Evolutionary conservation across 495 filamentous ascomycete species (phyloP).

Genomic region (Neurospora sp.): DNA sequence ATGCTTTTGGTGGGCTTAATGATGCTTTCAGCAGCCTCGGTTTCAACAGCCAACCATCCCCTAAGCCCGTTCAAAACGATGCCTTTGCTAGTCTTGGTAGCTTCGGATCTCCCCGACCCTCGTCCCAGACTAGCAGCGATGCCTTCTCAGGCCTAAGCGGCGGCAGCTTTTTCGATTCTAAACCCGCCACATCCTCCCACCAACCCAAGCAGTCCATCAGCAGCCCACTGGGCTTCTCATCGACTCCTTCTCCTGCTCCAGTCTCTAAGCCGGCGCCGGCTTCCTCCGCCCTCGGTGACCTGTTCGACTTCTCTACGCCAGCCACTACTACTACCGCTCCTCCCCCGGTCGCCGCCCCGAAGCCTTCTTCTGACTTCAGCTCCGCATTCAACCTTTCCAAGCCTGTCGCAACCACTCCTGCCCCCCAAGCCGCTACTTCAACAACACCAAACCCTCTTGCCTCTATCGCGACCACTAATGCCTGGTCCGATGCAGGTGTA

Average conservation of each 20-base stretch:
- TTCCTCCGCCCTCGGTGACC: conserved; percentile 51
- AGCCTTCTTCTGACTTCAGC: conserved; percentile 28
- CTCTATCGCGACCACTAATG: conserved; percentile 31
- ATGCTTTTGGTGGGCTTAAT: conserved; percentile 61
- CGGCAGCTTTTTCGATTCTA: conserved; percentile 75
- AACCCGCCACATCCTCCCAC: conserved; percentile 44
- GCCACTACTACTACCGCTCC: conserved; percentile 30
- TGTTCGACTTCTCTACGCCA: conserved; percentile 67
- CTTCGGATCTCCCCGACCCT: conserved; percentile 43
- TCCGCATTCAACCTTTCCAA: conserved; percentile 75
- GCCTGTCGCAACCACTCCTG: conserved; percentile 32
- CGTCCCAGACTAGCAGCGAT: conserved; percentile 45
- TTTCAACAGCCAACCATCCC: conserved; percentile 49
- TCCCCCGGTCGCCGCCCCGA: conserved; percentile 32
- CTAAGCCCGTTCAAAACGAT: conserved; percentile 44
- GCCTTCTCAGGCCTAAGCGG: conserved; percentile 46
- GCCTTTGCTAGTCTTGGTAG: conserved; percentile 65
- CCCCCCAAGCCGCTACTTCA: conserved; percentile 25
- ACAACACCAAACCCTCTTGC: conserved; percentile 16
- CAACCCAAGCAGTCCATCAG: conserved; percentile 39
- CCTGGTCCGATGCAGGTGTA: conserved; percentile 41
- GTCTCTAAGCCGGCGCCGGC: conserved; percentile 33
- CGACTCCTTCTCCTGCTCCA: conserved; percentile 41
- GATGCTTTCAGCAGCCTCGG: conserved; percentile 82
- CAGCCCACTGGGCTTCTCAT: conserved; percentile 40